Conservation (phyloP, 768 basidiomycete genomes). For the Boletus sp. region DNA sequence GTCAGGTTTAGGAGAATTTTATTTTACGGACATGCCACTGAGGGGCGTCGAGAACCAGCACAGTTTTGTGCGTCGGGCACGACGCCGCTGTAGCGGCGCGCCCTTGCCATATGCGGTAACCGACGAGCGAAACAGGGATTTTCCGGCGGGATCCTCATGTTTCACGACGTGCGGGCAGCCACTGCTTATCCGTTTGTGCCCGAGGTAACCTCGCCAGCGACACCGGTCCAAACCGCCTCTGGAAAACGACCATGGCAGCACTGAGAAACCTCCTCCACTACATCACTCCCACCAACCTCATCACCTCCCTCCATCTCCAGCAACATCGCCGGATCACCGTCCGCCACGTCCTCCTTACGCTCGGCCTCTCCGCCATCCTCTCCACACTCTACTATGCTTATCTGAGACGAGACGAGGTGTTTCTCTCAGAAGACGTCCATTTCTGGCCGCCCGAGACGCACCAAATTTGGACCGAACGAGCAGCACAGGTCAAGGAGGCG, state of each 20-base stretch:
- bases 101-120: no score
- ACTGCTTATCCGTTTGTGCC: no score
- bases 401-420: not conserved
- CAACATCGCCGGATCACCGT: slow-evolving; percentile 10
- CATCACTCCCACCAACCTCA: not conserved
- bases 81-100: no score
- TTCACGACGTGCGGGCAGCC: no score
- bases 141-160: no score
- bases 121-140: no score
- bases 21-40: no score
- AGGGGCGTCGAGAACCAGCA: no score
- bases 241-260: not conserved
- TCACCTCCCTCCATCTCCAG: not conserved
- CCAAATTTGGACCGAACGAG: slow-evolving; percentile 49
- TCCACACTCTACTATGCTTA: slow-evolving; percentile 19
- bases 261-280: slow-evolving; percentile 4
- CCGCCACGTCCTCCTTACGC: slow-evolving; percentile 19
- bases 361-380: slow-evolving; percentile 9
- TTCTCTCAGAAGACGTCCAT: not conserved
- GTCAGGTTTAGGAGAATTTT: no score
- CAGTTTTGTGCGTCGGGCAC: no score
- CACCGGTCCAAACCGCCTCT: no score
- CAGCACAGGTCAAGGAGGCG: slow-evolving; percentile 55
- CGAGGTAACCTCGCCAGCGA: no score
- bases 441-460: slow-evolving; percentile 16